Evolutionary conservation across 345 rosid genomes (phyloP).

Genomic region (Streptanthus diversifolius): DNA sequence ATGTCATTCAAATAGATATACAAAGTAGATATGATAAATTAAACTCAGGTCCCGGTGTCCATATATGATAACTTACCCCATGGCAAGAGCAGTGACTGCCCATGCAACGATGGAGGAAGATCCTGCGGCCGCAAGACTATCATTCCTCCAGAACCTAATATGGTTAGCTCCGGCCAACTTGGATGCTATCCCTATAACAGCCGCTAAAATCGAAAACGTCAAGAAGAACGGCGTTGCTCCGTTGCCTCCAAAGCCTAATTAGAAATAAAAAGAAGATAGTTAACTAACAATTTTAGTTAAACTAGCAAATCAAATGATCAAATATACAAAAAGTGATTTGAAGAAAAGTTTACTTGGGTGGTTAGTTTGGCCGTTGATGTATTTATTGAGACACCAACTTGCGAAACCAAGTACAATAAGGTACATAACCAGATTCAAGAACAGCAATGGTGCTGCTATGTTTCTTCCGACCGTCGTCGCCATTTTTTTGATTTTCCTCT

Average conservation of each 20-base stretch:
- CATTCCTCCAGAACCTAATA: slow-evolving; percentile 74
- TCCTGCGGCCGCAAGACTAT: slow-evolving; percentile 78
- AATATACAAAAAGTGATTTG: neutral
- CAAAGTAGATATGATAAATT: neutral
- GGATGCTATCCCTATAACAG: slow-evolving; percentile 62
- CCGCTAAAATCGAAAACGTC: slow-evolving; percentile 55
- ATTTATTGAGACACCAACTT: slow-evolving; percentile 74
- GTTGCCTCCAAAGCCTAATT: slow-evolving; percentile 75
- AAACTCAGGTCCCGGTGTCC: too few species aligned
- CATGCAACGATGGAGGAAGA: slow-evolving; percentile 63
- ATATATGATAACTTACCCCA: slow-evolving; percentile 45
- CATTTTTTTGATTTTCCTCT: slow-evolving; percentile 26
- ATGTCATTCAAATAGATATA: too few species aligned
- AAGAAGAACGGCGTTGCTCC: slow-evolving; percentile 85
- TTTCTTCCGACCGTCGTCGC: slow-evolving; percentile 75
- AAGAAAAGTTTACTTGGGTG: slow-evolving; percentile 59
- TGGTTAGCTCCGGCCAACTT: slow-evolving; percentile 72
- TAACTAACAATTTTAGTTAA: neutral
- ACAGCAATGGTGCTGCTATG: slow-evolving; percentile 86
- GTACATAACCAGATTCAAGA: slow-evolving; percentile 79
- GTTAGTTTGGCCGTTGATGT: slow-evolving; percentile 69
- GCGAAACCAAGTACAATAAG: slow-evolving; percentile 72
- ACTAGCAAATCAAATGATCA: neutral
- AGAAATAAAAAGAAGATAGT: neutral
- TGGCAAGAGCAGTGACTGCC: slow-evolving; percentile 79